phyloP scores from a whole-genome alignment of 805 yeast species.

The Yarrowia deformans region DNA sequence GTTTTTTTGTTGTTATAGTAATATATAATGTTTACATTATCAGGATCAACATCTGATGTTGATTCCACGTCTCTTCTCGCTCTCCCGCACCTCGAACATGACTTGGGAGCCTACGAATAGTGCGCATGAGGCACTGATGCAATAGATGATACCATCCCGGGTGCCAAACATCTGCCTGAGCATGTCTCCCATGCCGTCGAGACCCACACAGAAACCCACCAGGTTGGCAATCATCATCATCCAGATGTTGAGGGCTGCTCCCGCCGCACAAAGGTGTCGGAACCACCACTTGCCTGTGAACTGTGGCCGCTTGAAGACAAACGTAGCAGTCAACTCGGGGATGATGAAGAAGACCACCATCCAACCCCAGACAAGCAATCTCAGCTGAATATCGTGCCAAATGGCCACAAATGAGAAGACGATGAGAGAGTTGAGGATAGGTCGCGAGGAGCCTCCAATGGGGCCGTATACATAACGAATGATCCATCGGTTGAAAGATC shows the following conservation, averaged over 20 bases:
- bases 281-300: conserved; percentile 52
- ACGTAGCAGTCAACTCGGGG: conserved; percentile 79
- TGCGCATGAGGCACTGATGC: conserved; percentile 69
- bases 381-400: conserved; percentile 97
- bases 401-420: conserved; percentile 95
- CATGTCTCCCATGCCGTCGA: conserved; percentile 77
- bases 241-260: conserved; percentile 92
- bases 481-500: conserved; percentile 91
- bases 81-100: conserved; percentile 91
- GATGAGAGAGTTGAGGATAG: conserved; percentile 77
- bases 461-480: conserved; percentile 89
- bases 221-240: conserved; percentile 97
- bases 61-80: conserved; percentile 83
- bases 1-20: background rate
- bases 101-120: conserved; percentile 87
- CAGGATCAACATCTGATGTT: conserved; percentile 70
- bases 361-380: conserved; percentile 95
- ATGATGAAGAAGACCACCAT: conserved; percentile 81
- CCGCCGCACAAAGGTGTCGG: conserved; percentile 81
- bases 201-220: conserved; percentile 92
- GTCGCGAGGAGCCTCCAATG: conserved; percentile 77
- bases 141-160: conserved; percentile 61
- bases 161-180: conserved; percentile 77
- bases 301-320: conserved; percentile 49
- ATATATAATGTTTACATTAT: conserved; percentile 34